Evolutionary conservation across 352 stramenopile genomes (phyloP), one percentile per base, ranked within the genome.

Genomic region (Saprolegnia parasitica): DNA sequence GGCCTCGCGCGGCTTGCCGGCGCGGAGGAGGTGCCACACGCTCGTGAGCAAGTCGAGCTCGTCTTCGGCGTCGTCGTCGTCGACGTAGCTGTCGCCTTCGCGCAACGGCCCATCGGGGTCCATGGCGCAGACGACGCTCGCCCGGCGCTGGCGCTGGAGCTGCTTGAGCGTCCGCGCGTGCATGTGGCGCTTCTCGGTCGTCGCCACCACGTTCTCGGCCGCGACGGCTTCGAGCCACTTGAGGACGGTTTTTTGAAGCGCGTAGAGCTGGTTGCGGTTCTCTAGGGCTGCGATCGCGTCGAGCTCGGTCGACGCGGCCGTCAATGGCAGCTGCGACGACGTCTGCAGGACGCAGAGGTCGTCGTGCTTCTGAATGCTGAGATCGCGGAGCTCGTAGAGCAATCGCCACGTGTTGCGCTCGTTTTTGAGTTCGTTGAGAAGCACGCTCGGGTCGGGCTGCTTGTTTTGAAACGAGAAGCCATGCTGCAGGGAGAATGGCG

Each of bases 401-500:
- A 95, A 60, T 13, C 81, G 76, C 87, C 87, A 95, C n/a, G 87
- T 92, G 42, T 95, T 95, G 40, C 87, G 79, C 42, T 95, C 87
- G 61, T 95, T 81, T 0, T 78, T 72, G 4, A 95, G 73, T 32
- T 95, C 83, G 47, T 80, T 80, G 49, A 91, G 79, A 11, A 85
- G 72, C 5, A 73, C 73, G 24, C 80, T 42, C 20, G 21, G 32
- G 24, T 64, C 24, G 0, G 46, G n/a, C 15, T n/a, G 5, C 1
- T 47, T 39, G 23, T 47, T 65, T 40, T 5, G 24, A 18, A 9
- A 32, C n/a, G 13, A 26, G 11, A 56, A 66, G 32, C 37, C 65
- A 18, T 57, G 23, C 8, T 55, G 23, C 11, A 57, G 50, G 26
- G 64, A 46, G 35, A 56, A 72, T 2, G 65, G 50, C 37, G 39